These are phyloP conservation scores for Phytophthora parvispora DNA, from an alignment of 352 stramenopile species.

Conservation along the genomic window DNA sequence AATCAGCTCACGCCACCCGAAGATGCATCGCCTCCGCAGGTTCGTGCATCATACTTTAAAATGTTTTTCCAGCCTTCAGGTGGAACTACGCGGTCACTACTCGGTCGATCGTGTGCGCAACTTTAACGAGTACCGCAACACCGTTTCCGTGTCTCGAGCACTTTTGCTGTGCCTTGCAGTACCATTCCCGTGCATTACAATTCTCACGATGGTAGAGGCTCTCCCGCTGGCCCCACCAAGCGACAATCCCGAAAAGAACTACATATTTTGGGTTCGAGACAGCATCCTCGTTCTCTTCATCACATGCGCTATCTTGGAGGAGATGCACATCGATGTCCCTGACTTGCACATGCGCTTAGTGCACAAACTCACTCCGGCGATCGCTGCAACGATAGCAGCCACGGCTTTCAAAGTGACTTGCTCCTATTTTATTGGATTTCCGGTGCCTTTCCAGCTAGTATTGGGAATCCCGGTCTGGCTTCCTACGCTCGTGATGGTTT, in stretches of 20 bases:
- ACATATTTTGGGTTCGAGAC: conserved; percentile 4
- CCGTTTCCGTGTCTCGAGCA: neutral
- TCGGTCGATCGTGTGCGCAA: neutral
- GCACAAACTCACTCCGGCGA: neutral
- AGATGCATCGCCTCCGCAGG: too few relatives aligned
- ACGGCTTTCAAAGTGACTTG: neutral
- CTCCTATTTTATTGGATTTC: neutral
- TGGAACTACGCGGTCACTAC: neutral
- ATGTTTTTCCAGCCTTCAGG: neutral
- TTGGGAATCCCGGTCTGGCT: neutral
- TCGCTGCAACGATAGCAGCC: neutral
- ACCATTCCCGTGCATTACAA: neutral
- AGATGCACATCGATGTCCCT: neutral
- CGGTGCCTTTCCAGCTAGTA: neutral
- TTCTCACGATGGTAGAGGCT: neutral
- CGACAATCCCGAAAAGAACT: neutral
- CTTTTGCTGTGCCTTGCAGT: neutral
- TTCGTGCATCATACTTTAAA: neutral
- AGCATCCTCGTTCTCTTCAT: neutral
- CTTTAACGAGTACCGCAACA: neutral
- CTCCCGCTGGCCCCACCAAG: neutral
- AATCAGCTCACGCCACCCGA: too few relatives aligned
- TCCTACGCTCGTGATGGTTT: neutral
- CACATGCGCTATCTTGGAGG: neutral
- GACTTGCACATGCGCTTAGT: neutral